phyloP scores from a whole-genome alignment of 2,329 filamentous ascomycete species.

The Zasmidium cellare region DNA sequence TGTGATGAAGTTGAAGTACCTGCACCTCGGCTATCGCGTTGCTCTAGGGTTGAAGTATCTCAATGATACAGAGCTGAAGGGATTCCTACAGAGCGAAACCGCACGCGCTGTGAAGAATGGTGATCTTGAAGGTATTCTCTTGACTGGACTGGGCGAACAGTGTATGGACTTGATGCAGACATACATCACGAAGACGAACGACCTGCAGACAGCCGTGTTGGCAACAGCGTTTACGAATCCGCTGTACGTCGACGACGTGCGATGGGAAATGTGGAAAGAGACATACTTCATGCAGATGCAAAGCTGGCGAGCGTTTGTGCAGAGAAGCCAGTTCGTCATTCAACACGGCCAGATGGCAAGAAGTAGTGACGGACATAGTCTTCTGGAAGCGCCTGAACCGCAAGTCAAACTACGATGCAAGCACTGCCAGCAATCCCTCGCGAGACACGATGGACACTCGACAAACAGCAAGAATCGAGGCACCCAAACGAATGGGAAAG shows the following conservation, averaged over 20 bases:
- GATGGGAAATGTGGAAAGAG: slow-evolving; percentile 76
- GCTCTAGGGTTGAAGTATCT: slow-evolving; percentile 75
- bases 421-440: slow-evolving; percentile 65
- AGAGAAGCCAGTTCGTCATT: slow-evolving; percentile 75
- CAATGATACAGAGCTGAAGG: slow-evolving; percentile 48
- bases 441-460: slow-evolving; percentile 41
- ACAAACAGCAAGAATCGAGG: slow-evolving; percentile 10
- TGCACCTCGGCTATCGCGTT: slow-evolving; percentile 73
- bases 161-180: slow-evolving; percentile 72
- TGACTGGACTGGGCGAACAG: slow-evolving; percentile 73
- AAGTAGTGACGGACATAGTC: slow-evolving; percentile 63
- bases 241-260: slow-evolving; percentile 73
- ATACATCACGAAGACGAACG: slow-evolving; percentile 59
- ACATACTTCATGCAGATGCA: slow-evolving; percentile 70
- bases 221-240: slow-evolving; percentile 73
- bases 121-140: slow-evolving; percentile 73
- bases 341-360: slow-evolving; percentile 69
- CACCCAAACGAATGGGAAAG: slow-evolving; percentile 25
- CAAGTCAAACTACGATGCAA: slow-evolving; percentile 76
- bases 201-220: slow-evolving; percentile 70
- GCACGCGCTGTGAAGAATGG: slow-evolving; percentile 62
- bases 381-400: slow-evolving; percentile 63
- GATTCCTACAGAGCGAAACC: slow-evolving; percentile 55
- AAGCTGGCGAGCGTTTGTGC: slow-evolving; percentile 68
- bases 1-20: slow-evolving; percentile 70